Evolutionary conservation across 768 basidiomycete genomes (phyloP).

Genomic region (Tylopilus sp.): DNA sequence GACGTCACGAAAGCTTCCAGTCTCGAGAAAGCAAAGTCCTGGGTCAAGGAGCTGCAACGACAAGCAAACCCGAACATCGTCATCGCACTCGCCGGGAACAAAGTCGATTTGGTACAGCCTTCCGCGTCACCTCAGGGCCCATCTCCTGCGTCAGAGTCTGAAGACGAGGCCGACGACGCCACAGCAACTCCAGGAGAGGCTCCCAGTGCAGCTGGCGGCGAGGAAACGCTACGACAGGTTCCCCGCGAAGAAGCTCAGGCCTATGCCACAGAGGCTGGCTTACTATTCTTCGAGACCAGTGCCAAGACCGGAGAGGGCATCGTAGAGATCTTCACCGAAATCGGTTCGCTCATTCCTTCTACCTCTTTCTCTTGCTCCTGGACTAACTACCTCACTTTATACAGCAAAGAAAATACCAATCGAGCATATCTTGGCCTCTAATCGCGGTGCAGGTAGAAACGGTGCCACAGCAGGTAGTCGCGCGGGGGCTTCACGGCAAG

Average conservation of each 20-base stretch:
- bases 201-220: conserved; percentile 45
- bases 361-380: neutral
- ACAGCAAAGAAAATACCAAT: conserved; percentile 86
- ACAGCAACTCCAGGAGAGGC: conserved; percentile 78
- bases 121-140: conserved; percentile 49
- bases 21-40: conserved; percentile 97
- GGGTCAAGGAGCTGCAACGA: conserved; percentile 98
- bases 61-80: conserved; percentile 99
- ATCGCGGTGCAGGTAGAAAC: conserved; percentile 61
- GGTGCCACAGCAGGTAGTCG: conserved; percentile 53
- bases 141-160: conserved; percentile 60
- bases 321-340: conserved; percentile 96
- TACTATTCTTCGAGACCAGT: conserved; percentile 96
- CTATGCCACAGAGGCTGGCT: conserved; percentile 91
- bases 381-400: neutral
- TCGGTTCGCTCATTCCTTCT: conserved; percentile 55
- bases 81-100: conserved; percentile 97
- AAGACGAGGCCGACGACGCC: conserved; percentile 92
- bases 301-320: conserved; percentile 97
- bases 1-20: conserved; percentile 95
- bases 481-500: conserved; percentile 46
- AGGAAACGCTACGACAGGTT: conserved; percentile 84
- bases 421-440: conserved; percentile 88
- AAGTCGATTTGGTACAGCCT: conserved; percentile 83
- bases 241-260: conserved; percentile 93